Conservation (phyloP, 305 asterid species). For the Solanum chacoense region DNA sequence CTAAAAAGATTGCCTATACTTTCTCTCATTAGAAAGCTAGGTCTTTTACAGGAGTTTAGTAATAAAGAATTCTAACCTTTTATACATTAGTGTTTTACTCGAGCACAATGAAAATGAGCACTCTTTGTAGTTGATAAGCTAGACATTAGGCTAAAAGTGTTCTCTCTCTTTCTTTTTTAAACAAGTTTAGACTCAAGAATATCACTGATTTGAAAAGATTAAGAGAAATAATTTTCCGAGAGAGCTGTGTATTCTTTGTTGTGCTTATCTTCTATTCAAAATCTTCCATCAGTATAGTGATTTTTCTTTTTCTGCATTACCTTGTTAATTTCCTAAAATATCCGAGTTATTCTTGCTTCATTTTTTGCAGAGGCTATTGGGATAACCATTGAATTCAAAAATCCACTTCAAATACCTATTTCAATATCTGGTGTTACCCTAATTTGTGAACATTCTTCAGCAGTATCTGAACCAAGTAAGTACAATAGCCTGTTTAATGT, state of each 20-base stretch:
- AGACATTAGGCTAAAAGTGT: background rate
- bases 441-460: slow-evolving; percentile 62
- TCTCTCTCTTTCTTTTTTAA: background rate
- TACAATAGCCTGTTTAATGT: background rate
- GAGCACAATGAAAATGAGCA: background rate
- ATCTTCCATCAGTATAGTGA: background rate
- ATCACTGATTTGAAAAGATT: background rate
- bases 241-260: background rate
- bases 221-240: background rate
- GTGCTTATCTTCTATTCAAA: background rate
- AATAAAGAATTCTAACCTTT: background rate
- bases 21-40: background rate
- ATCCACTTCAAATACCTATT: slow-evolving; percentile 93
- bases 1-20: background rate
- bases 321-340: slow-evolving; percentile 8
- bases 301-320: slow-evolving; percentile 4
- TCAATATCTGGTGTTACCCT: slow-evolving; percentile 67
- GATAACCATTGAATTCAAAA: slow-evolving; percentile 67
- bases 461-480: slow-evolving; percentile 35
- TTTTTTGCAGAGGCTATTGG: slow-evolving; percentile 66
- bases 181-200: background rate
- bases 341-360: slow-evolving; percentile 8
- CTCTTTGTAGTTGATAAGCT: background rate
- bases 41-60: background rate
- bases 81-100: background rate